Evolutionary conservation across 352 stramenopile species (phyloP).

Genomic region (Saprolegnia parasitica): DNA sequence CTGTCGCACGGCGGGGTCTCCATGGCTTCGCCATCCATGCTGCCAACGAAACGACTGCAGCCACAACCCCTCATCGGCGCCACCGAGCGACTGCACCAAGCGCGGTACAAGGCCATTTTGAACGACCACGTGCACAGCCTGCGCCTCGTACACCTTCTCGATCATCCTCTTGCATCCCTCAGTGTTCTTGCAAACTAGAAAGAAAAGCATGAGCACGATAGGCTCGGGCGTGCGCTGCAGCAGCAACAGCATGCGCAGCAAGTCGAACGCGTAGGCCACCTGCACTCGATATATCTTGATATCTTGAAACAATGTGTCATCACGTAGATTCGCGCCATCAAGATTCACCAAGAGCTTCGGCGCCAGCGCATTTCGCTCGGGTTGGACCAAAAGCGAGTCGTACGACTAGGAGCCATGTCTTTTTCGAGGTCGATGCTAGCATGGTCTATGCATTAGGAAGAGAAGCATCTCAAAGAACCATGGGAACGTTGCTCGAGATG

Average conservation of each 20-base stretch:
- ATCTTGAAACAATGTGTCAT: background rate
- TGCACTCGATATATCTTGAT: background rate
- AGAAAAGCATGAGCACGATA: slow-evolving; percentile 52
- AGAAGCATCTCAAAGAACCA: slow-evolving; percentile 63
- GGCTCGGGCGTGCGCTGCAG: slow-evolving; percentile 58
- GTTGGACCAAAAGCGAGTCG: slow-evolving; percentile 50
- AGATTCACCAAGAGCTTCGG: slow-evolving; percentile 64
- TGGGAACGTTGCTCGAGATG: slow-evolving; percentile 54
- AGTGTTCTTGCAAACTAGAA: slow-evolving; percentile 31
- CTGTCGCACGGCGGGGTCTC: background rate
- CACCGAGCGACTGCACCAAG: slow-evolving; percentile 38
- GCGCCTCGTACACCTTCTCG: slow-evolving; percentile 33
- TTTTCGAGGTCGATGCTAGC: background rate
- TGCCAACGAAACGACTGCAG: background rate
- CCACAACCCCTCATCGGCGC: background rate
- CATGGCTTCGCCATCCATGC: background rate
- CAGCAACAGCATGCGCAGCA: slow-evolving; percentile 56
- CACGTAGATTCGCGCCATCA: slow-evolving; percentile 48
- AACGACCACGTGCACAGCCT: slow-evolving; percentile 66
- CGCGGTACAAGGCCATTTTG: slow-evolving; percentile 60
- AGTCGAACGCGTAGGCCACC: slow-evolving; percentile 45
- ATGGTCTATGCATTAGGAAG: slow-evolving; percentile 31
- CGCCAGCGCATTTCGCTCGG: slow-evolving; percentile 59
- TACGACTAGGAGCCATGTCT: too few species aligned
- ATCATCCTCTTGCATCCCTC: background rate